A percentile compares a stretch with the other conserved stretches of the same genome.
These are phyloP conservation scores for Punctularia strigosozonata DNA, from an alignment of 768 basidiomycete genomes.

Conservation along the genomic window DNA sequence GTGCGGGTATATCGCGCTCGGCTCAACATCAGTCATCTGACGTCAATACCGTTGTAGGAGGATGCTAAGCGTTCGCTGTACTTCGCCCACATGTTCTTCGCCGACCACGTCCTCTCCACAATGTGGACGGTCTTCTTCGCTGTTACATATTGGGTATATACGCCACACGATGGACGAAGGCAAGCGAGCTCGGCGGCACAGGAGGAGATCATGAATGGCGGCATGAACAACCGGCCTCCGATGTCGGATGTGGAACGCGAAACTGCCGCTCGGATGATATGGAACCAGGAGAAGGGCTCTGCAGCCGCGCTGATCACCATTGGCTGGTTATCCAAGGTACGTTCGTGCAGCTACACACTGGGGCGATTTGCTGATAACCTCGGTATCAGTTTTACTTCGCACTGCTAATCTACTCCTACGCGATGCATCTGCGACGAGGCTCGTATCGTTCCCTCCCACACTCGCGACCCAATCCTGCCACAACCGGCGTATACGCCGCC, in stretches of 20 bases:
- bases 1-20: slow-evolving; percentile 36
- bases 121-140: slow-evolving; percentile 90
- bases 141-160: slow-evolving; percentile 82
- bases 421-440: slow-evolving; percentile 81
- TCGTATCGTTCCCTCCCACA: slow-evolving; percentile 76
- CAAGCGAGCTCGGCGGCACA: slow-evolving; percentile 82
- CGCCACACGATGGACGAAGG: slow-evolving; percentile 81
- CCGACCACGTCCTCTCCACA: slow-evolving; percentile 86
- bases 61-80: slow-evolving; percentile 74
- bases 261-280: slow-evolving; percentile 67
- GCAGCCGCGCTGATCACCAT: slow-evolving; percentile 66
- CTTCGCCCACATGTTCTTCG: slow-evolving; percentile 85
- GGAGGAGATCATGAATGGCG: slow-evolving; percentile 64
- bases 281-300: slow-evolving; percentile 82
- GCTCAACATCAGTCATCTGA: slow-evolving; percentile 4
- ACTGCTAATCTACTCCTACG: slow-evolving; percentile 84
- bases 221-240: slow-evolving; percentile 33
- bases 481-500: slow-evolving; percentile 24
- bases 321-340: slow-evolving; percentile 85
- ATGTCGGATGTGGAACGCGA: slow-evolving; percentile 58
- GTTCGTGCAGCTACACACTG: slow-evolving; percentile 11
- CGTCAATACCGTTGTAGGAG: slow-evolving; percentile 47
- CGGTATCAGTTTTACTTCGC: slow-evolving; percentile 76
- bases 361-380: background rate
- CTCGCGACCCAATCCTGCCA: slow-evolving; percentile 16